Conservation (phyloP, 176 grass and related monocot genomes). For the Oryza meridionalis region DNA sequence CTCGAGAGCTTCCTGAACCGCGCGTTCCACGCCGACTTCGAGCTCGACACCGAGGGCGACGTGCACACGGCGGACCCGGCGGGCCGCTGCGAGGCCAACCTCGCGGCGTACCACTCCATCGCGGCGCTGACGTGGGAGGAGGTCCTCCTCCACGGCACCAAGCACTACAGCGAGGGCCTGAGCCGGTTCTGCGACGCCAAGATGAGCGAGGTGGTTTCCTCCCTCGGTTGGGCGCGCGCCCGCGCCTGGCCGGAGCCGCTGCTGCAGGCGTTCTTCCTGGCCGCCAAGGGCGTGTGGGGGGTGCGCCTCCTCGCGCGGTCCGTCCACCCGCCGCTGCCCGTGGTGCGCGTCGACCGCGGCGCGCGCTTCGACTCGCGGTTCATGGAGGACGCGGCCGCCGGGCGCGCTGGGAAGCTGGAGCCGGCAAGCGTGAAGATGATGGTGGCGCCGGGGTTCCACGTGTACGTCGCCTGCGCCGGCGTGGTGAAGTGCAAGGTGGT, state of each 20-base stretch:
- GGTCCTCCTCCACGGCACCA: constrained; percentile 76
- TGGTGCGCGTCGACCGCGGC: constrained; percentile 68
- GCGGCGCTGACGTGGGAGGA: constrained; percentile 76
- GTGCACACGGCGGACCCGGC: constrained; percentile 56
- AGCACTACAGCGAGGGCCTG: constrained; percentile 82
- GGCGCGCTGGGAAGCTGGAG: constrained; percentile 53
- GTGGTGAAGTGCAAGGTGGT: constrained; percentile 94
- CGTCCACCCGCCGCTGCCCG: constrained; percentile 77
- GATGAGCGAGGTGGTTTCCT: constrained; percentile 89
- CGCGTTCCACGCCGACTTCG: constrained; percentile 72
- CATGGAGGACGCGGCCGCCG: constrained; percentile 80
- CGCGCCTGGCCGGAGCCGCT: constrained; percentile 82
- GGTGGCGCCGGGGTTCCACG: constrained; percentile 87
- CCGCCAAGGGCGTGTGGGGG: constrained; percentile 79
- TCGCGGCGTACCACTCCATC: constrained; percentile 60
- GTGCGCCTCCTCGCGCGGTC: constrained; percentile 88
- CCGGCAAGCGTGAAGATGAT: constrained; percentile 86
- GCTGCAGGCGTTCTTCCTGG: constrained; percentile 83
- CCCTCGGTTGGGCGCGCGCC: constrained; percentile 69
- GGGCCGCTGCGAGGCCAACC: constrained; percentile 68
- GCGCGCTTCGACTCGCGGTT: constrained; percentile 77
- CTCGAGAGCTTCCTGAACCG: constrained; percentile 86
- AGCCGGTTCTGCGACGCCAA: constrained; percentile 96
- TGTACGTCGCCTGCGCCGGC: constrained; percentile 60
- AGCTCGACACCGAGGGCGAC: constrained; percentile 66